Conservation (phyloP, 75 land plant genomes). For the Cupressus sempervirens region DNA sequence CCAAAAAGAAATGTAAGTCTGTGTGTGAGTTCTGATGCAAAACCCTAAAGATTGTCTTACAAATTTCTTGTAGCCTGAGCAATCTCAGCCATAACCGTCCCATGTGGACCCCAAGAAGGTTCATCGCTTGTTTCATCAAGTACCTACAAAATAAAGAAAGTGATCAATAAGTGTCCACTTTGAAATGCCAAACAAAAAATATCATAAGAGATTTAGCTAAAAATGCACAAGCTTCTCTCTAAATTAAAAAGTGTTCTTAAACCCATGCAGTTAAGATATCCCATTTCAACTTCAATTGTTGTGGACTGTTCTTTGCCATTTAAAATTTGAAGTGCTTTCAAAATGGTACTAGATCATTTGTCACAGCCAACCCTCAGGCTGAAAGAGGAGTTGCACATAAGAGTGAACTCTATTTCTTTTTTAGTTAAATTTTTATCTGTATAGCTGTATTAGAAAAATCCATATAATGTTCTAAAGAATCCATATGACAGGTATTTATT, state of each 20-base stretch:
- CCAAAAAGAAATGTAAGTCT: not conserved
- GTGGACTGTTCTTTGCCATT: not conserved
- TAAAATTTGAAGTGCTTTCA: not conserved
- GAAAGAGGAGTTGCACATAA: not conserved
- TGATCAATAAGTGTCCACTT: not conserved
- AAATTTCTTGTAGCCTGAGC: conserved; percentile 71
- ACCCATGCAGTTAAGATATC: not conserved
- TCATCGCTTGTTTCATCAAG: conserved; percentile 91
- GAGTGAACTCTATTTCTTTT: not conserved
- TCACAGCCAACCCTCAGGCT: too few relatives aligned
- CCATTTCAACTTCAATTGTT: not conserved
- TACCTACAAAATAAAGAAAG: conserved; percentile 37
- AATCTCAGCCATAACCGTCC: conserved; percentile 71
- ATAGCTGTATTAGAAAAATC: too few relatives aligned
- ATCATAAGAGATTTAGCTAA: not conserved
- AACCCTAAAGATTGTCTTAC: conserved; percentile 24
- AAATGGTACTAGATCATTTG: not conserved
- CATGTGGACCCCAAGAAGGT: conserved; percentile 97
- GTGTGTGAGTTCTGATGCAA: not conserved
- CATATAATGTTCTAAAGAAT: too few relatives aligned
- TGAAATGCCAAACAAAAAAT: not conserved
- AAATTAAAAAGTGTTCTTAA: not conserved
- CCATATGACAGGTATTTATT: too few relatives aligned
- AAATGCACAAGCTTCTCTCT: not conserved
- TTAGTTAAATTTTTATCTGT: not conserved